Percentiles rank a stretch among this genome's conserved stretches.
Evolutionary conservation across 805 yeast species (phyloP).

Genomic region (Yarrowia osloensis): DNA sequence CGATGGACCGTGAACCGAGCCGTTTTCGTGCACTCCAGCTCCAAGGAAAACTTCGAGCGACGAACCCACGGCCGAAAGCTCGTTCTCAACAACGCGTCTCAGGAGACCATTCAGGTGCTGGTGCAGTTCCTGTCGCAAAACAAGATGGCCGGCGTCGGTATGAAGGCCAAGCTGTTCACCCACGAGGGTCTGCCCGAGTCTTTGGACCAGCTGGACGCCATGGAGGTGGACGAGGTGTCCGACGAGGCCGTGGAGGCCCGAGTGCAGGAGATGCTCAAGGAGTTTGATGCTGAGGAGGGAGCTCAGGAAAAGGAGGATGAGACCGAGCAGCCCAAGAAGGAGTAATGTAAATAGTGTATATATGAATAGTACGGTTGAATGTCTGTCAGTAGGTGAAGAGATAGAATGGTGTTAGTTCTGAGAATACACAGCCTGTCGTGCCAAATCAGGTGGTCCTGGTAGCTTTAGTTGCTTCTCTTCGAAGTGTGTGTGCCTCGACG

Average conservation of each 20-base stretch:
- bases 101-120: conserved; percentile 79
- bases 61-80: conserved; percentile 74
- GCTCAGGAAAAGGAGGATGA: conserved; percentile 2
- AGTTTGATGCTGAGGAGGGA: conserved; percentile 26
- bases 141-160: conserved; percentile 54
- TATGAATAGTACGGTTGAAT: conserved; percentile 3
- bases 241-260: conserved; percentile 19
- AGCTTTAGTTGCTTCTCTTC: too few relatives aligned
- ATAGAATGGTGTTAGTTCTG: too few relatives aligned
- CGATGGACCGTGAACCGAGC: conserved; percentile 92
- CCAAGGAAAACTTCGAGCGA: conserved; percentile 93
- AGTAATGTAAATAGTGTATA: conserved; percentile 29
- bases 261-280: conserved; percentile 30
- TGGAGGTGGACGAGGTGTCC: conserved; percentile 34
- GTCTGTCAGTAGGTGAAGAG: background rate
- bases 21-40: conserved; percentile 91
- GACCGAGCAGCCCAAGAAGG: conserved; percentile 10
- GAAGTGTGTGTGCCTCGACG: too few relatives aligned
- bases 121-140: conserved; percentile 27
- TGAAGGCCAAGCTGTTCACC: conserved; percentile 68
- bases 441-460: too few relatives aligned
- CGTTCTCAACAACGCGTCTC: conserved; percentile 78
- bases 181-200: conserved; percentile 52
- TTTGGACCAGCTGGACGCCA: conserved; percentile 46
- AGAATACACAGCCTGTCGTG: too few relatives aligned